These are phyloP conservation scores for Huntiella savannae DNA, from an alignment of 2,329 filamentous ascomycete species.

Conservation along the genomic window DNA sequence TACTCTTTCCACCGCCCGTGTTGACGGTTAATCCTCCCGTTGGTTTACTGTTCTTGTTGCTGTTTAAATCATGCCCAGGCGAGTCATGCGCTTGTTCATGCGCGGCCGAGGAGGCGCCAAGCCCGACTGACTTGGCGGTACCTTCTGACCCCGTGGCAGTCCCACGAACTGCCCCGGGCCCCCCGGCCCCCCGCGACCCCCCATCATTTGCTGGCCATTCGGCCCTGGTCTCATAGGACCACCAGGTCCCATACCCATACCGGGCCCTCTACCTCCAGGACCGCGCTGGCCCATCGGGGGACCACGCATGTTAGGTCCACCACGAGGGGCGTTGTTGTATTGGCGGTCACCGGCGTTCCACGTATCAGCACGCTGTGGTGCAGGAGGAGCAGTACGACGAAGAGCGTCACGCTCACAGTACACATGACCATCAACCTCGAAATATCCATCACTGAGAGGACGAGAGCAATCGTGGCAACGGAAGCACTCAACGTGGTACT, in stretches of 20 bases:
- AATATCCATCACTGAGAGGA: conserved; percentile 68
- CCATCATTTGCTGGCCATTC: conserved; percentile 12
- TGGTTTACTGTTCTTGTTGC: background rate
- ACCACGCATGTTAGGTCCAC: conserved; percentile 7
- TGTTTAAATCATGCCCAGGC: conserved; percentile 36
- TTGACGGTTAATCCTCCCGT: too few relatives aligned
- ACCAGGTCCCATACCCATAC: conserved; percentile 2
- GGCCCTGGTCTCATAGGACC: conserved; percentile 3
- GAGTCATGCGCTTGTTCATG: conserved; percentile 45
- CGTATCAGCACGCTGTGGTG: conserved; percentile 4
- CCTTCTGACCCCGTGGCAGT: conserved; percentile 12
- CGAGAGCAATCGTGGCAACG: conserved; percentile 61
- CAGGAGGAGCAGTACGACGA: conserved; percentile 21
- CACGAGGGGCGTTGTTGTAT: conserved; percentile 10
- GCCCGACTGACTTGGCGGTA: conserved; percentile 19
- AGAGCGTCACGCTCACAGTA: conserved; percentile 82
- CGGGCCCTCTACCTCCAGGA: conserved; percentile 11
- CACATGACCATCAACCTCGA: conserved; percentile 60
- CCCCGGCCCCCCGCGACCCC: conserved; percentile 12
- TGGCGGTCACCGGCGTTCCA: conserved; percentile 8
- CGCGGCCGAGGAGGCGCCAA: conserved; percentile 19
- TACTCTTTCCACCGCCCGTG: background rate
- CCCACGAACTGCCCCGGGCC: conserved; percentile 11
- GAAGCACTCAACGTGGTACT: conserved; percentile 79
- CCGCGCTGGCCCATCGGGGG: conserved; percentile 14